A percentile compares a stretch with the other conserved stretches of the same genome.
These are phyloP conservation scores for Globisporangium mamillatum DNA, from an alignment of 352 stramenopile species.

Conservation along the genomic window DNA sequence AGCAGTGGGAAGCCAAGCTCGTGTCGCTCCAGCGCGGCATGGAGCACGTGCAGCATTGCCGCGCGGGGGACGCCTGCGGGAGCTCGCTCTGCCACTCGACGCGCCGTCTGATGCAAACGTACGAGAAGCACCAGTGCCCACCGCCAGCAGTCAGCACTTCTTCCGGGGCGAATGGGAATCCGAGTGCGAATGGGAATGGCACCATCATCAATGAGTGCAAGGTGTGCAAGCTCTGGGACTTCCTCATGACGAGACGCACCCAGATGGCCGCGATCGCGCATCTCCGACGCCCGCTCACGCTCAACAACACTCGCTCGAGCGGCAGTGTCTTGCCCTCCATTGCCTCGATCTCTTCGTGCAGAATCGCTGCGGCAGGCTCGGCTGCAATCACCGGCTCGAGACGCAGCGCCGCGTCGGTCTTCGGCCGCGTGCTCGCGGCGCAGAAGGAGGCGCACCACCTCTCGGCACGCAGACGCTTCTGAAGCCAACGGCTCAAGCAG, in stretches of 20 bases:
- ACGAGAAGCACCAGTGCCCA: slow-evolving; percentile 57
- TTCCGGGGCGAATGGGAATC: slow-evolving; percentile 3
- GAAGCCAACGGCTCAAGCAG: slow-evolving; percentile 6
- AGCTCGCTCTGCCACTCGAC: slow-evolving; percentile 76
- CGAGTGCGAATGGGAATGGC: slow-evolving; percentile 3
- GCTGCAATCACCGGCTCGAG: slow-evolving; percentile 1
- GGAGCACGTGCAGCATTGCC: slow-evolving; percentile 59
- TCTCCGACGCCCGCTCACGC: slow-evolving; percentile 15
- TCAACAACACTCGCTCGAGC: slow-evolving; percentile 1
- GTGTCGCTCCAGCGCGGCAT: slow-evolving; percentile 63
- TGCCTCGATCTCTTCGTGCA: neutral
- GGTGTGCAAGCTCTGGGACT: slow-evolving; percentile 76
- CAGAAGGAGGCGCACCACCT: slow-evolving; percentile 29
- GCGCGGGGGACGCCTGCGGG: slow-evolving; percentile 46
- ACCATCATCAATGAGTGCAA: slow-evolving; percentile 37
- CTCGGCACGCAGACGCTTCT: slow-evolving; percentile 27
- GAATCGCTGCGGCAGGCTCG: slow-evolving; percentile 2
- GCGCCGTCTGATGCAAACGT: slow-evolving; percentile 59
- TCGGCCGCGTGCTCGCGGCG: slow-evolving; percentile 25
- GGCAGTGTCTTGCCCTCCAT: neutral
- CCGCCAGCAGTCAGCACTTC: neutral
- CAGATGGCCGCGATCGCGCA: slow-evolving; percentile 21
- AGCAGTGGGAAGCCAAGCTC: slow-evolving; percentile 63
- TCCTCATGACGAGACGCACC: slow-evolving; percentile 38
- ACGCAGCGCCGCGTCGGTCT: slow-evolving; percentile 18